phyloP scores from a whole-genome alignment of 192 early-diverging fungal genomes.

The Coemansia sp. region DNA sequence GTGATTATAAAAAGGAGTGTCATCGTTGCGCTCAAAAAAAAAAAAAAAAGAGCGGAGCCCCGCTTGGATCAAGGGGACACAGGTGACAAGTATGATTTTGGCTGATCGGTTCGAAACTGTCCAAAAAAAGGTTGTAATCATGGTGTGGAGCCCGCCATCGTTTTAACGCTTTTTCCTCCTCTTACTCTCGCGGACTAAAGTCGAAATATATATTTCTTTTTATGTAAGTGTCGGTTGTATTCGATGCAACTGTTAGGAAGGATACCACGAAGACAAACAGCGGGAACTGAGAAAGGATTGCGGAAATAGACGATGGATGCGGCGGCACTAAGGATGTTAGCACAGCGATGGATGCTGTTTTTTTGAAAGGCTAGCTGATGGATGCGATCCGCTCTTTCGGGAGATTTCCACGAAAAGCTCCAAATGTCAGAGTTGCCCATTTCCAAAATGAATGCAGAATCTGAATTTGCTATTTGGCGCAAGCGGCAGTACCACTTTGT shows the following conservation, averaged over 20 bases:
- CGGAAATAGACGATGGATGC: constrained; percentile 1
- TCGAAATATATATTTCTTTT: constrained; percentile 15
- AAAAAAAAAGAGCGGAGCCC: too few relatives aligned
- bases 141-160: neutral
- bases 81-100: neutral
- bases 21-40: too few relatives aligned
- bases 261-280: neutral
- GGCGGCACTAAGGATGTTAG: neutral
- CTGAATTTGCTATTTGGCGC: neutral
- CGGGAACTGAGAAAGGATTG: neutral
- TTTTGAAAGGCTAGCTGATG: neutral
- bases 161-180: constrained; percentile 3
- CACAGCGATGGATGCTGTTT: constrained; percentile 1
- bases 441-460: neutral
- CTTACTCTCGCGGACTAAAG: constrained; percentile 9
- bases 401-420: neutral
- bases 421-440: neutral
- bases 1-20: neutral
- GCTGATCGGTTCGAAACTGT: neutral
- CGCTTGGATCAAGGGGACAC: neutral
- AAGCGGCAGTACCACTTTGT: neutral
- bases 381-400: neutral
- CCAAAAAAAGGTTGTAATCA: neutral
- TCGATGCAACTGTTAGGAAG: neutral
- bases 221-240: constrained; percentile 2